Percentiles rank a stretch among this genome's conserved stretches.
These are phyloP conservation scores for Craterostigma plantagineum DNA, from an alignment of 257 asterid genomes.

Conservation along the genomic window DNA sequence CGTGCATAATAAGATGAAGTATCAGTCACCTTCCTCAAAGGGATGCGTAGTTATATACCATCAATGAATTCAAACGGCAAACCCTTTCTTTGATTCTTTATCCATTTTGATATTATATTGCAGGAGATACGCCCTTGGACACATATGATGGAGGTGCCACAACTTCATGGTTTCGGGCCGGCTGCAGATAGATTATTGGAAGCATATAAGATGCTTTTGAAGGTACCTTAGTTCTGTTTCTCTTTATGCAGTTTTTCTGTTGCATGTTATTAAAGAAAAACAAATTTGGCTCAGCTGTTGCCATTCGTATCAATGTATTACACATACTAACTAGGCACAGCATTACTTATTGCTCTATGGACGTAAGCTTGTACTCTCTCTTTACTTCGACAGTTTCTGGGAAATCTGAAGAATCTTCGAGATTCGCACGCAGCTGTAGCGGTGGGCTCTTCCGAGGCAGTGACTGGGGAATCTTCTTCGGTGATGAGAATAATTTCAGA, in stretches of 20 bases:
- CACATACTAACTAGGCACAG: slow-evolving; percentile 5
- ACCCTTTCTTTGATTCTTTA: not conserved
- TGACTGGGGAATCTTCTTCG: slow-evolving; percentile 80
- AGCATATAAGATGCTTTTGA: slow-evolving; percentile 94
- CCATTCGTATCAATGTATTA: not conserved
- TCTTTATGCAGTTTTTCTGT: too few relatives aligned
- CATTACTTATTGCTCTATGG: not conserved
- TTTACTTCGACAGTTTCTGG: slow-evolving; percentile 41
- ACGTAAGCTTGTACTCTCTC: not conserved
- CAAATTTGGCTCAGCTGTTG: too few relatives aligned
- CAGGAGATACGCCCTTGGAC: slow-evolving; percentile 99
- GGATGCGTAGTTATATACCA: too few relatives aligned
- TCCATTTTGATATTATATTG: not conserved
- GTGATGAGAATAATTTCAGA: slow-evolving; percentile 81
- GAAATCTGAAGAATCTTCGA: slow-evolving; percentile 87
- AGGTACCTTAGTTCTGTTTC: slow-evolving; percentile 26
- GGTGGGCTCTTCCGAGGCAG: slow-evolving; percentile 58
- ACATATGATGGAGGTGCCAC: slow-evolving; percentile 99
- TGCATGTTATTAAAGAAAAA: too few relatives aligned
- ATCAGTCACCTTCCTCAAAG: too few relatives aligned
- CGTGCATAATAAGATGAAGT: too few relatives aligned
- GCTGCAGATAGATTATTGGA: slow-evolving; percentile 91
- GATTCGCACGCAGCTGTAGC: slow-evolving; percentile 93
- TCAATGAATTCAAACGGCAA: too few relatives aligned
- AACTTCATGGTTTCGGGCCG: slow-evolving; percentile 96